phyloP scores from a whole-genome alignment of 2,329 filamentous ascomycete genomes.

The Aspergillus cejpii region DNA sequence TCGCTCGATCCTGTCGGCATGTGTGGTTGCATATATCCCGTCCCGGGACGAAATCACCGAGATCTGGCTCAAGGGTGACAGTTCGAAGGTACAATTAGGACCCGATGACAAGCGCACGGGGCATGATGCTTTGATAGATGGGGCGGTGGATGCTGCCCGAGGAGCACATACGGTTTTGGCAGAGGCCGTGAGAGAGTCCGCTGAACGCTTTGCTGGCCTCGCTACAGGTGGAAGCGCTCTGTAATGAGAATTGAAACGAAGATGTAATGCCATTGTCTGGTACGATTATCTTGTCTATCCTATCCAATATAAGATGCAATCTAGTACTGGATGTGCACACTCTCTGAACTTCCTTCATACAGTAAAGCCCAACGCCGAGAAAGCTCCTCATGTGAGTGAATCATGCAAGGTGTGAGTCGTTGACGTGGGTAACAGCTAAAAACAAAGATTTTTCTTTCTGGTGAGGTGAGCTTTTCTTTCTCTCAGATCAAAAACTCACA shows the following conservation, averaged over 20 bases:
- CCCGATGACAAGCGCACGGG: slow-evolving; percentile 33
- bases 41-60: slow-evolving; percentile 86
- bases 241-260: slow-evolving; percentile 24
- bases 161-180: slow-evolving; percentile 54
- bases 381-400: neutral
- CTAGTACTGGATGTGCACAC: no score
- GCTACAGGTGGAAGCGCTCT: slow-evolving; percentile 4
- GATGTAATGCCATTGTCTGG: slow-evolving; percentile 16
- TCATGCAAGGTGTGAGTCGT: neutral
- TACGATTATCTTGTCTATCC: slow-evolving; percentile 7
- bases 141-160: slow-evolving; percentile 56
- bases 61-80: slow-evolving; percentile 81
- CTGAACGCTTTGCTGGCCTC: slow-evolving; percentile 35
- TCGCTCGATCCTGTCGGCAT: slow-evolving; percentile 67
- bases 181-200: slow-evolving; percentile 55
- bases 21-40: slow-evolving; percentile 84
- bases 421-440: neutral
- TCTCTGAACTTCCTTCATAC: no score
- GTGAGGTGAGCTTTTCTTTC: neutral
- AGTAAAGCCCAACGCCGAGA: no score
- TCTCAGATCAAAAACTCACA: neutral
- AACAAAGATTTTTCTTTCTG: neutral
- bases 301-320: slow-evolving; percentile 21
- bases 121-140: slow-evolving; percentile 53
- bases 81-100: slow-evolving; percentile 29